These are phyloP conservation scores for Podospora anserina DNA, from an alignment of 495 filamentous ascomycete genomes.

Conservation along the genomic window DNA sequence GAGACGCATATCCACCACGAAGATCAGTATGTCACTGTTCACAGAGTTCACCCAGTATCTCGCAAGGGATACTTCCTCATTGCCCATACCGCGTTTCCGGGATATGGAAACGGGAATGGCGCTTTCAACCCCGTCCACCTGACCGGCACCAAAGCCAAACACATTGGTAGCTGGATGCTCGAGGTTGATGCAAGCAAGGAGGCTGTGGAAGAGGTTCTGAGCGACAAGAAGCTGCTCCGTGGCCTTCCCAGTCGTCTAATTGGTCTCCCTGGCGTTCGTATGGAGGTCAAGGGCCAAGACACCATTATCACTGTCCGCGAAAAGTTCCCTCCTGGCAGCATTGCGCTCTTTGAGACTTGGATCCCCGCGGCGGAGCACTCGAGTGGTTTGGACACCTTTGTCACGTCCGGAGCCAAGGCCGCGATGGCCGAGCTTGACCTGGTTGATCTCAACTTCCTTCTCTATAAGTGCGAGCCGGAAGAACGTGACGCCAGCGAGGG, in stretches of 20 bases:
- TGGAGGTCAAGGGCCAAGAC: slow-evolving; percentile 64
- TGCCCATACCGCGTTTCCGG: slow-evolving; percentile 91
- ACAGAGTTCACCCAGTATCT: slow-evolving; percentile 85
- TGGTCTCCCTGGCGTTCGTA: slow-evolving; percentile 63
- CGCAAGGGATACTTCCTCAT: slow-evolving; percentile 92
- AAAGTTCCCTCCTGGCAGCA: slow-evolving; percentile 84
- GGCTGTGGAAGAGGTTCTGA: slow-evolving; percentile 58
- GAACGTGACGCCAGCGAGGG: slow-evolving; percentile 78
- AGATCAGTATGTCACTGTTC: slow-evolving; percentile 91
- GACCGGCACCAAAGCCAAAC: slow-evolving; percentile 67
- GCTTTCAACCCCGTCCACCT: slow-evolving; percentile 73
- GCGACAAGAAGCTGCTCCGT: slow-evolving; percentile 65
- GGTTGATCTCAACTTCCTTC: slow-evolving; percentile 82
- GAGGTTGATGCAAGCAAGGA: slow-evolving; percentile 72
- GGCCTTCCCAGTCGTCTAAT: slow-evolving; percentile 80
- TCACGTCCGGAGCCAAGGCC: slow-evolving; percentile 74
- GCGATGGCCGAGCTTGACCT: slow-evolving; percentile 72
- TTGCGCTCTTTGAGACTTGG: slow-evolving; percentile 93
- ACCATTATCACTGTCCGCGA: slow-evolving; percentile 80
- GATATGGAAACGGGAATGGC: slow-evolving; percentile 75
- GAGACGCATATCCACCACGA: slow-evolving; percentile 98
- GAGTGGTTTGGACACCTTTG: slow-evolving; percentile 73
- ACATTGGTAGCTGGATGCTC: slow-evolving; percentile 83
- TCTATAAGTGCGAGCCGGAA: slow-evolving; percentile 91
- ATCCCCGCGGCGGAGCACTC: slow-evolving; percentile 80